Percentiles rank a stretch among this genome's conserved stretches.
These are phyloP conservation scores for Fusarium sp. DNA, from an alignment of 2,329 filamentous ascomycete species.

Conservation along the genomic window DNA sequence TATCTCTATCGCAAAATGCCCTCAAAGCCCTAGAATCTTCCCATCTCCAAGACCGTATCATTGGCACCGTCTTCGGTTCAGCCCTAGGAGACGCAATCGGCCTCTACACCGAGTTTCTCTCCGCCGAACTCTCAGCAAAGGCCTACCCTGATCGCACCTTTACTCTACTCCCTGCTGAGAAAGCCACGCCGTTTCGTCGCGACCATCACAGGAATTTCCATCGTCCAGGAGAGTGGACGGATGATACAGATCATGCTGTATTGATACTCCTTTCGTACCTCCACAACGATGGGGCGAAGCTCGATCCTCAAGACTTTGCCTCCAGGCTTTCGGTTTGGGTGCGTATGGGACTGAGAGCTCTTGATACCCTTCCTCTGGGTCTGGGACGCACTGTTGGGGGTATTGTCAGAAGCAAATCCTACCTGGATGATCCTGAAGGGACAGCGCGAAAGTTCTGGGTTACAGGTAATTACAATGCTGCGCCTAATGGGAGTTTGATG, in stretches of 20 bases:
- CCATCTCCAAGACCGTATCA: conserved; percentile 53
- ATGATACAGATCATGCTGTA: conserved; percentile 66
- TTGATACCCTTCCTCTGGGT: conserved; percentile 61
- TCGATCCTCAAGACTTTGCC: conserved; percentile 58
- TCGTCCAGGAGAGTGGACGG: conserved; percentile 60
- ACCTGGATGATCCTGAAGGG: conserved; percentile 53
- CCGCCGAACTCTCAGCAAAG: conserved; percentile 48
- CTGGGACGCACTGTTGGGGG: conserved; percentile 60
- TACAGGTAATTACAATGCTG: conserved; percentile 52
- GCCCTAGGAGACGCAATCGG: conserved; percentile 66
- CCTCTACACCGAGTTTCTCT: conserved; percentile 65
- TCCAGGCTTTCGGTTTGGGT: conserved; percentile 60
- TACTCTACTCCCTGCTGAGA: conserved; percentile 51
- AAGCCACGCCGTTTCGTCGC: conserved; percentile 56
- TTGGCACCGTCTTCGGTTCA: conserved; percentile 61
- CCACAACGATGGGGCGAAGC: conserved; percentile 54
- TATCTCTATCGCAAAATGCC: conserved; percentile 34
- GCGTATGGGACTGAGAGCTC: conserved; percentile 57
- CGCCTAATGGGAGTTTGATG: conserved; percentile 66
- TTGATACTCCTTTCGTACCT: conserved; percentile 62
- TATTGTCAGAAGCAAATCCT: conserved; percentile 56
- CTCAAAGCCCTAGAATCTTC: conserved; percentile 29
- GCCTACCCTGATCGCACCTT: conserved; percentile 56
- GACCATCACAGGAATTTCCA: conserved; percentile 60
- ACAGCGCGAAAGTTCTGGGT: conserved; percentile 58